Evolutionary conservation across 768 basidiomycete genomes (phyloP), one percentile per base, ranked within the genome.

Genomic region (Lactifluus rugatus): DNA sequence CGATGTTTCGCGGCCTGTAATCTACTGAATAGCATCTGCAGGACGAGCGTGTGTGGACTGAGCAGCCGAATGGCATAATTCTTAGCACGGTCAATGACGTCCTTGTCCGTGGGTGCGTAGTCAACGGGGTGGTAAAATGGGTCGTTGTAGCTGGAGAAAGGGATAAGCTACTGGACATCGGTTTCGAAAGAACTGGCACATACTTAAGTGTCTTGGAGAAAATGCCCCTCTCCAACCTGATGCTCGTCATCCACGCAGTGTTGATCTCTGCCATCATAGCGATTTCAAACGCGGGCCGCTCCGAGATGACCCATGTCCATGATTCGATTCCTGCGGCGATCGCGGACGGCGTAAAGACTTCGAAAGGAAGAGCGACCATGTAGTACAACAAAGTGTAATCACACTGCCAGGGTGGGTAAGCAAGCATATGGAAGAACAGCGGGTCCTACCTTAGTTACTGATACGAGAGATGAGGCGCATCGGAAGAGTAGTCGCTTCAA

Each of bases 231-330:
- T 83, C 78, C 37, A 81, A 76, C 61, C 79, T 81, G 59, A 97
- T 87, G 5, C 89, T 89, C 54, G 81, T 78, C 48, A 85, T 78
- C 96, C 96, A 99, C 2, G 89, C 88, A 2, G 89, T 81, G 47
- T 90, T 73, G 50, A 98, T 81, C 66, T 97, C 93, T 5, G 82
- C 75, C 78, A 97, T 87, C 19, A 97, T 70, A 2, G 84, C 82
- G 48, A 93, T 81, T 70, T 97, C 94, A 11, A 87, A 75, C 48
- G 80, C 79, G 0, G 89, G 84, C 58, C 89, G 82, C 68, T 95
- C 89, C 14, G 89, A 83, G 52, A 96, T 87, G 0, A 96, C 79
- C 94, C 94, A 97, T 3, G 88, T 92, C 96, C 96, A 98, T 10
- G 87, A 86, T 67, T 98, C 93, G 44, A 93, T 85, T 0, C 91